phyloP scores from a whole-genome alignment of 352 stramenopile genomes.

The Elongisporangium anandrum region DNA sequence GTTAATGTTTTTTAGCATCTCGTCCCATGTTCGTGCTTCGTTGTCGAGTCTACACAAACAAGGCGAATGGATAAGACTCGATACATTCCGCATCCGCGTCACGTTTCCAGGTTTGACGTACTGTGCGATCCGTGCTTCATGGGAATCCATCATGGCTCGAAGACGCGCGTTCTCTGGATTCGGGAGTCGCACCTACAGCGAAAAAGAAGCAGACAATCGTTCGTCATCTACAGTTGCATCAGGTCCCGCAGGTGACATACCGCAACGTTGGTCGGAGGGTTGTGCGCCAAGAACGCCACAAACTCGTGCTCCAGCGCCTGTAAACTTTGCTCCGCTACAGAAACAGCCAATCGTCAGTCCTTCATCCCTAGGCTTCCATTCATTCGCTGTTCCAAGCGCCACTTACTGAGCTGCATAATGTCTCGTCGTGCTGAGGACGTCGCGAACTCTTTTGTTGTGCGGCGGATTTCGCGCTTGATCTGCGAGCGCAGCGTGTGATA shows the following conservation, averaged over 20 bases:
- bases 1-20: background rate
- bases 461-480: slow-evolving; percentile 58
- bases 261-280: slow-evolving; percentile 39
- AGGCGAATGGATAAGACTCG: background rate
- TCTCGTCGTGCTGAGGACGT: slow-evolving; percentile 46
- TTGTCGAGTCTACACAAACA: background rate
- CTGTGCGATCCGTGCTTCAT: slow-evolving; percentile 37
- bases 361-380: background rate
- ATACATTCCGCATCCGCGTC: background rate
- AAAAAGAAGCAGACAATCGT: background rate
- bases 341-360: background rate
- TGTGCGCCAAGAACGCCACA: slow-evolving; percentile 48
- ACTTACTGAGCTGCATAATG: slow-evolving; percentile 64
- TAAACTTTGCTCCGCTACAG: slow-evolving; percentile 47
- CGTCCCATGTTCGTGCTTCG: background rate
- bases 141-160: slow-evolving; percentile 38
- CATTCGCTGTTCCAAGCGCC: background rate
- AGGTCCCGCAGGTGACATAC: slow-evolving; percentile 18
- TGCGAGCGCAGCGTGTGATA: slow-evolving; percentile 58
- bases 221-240: background rate
- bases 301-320: slow-evolving; percentile 63
- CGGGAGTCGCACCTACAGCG: slow-evolving; percentile 25
- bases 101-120: slow-evolving; percentile 5
- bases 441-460: slow-evolving; percentile 64
- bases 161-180: slow-evolving; percentile 68